Base-by-base conservation (phyloP, 768 basidiomycete genomes). In the Boletus rex-veris region DNA sequence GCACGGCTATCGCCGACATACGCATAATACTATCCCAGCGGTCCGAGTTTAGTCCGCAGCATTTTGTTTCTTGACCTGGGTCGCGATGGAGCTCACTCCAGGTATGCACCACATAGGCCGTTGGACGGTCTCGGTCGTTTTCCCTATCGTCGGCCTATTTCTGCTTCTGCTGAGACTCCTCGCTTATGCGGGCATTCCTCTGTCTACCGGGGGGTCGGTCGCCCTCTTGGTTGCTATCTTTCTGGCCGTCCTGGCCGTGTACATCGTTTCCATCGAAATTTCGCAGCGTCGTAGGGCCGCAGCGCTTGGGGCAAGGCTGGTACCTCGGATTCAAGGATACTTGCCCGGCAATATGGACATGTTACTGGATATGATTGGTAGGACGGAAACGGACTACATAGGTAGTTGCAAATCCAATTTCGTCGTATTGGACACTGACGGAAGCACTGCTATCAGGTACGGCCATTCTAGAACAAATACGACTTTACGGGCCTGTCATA, bases 311-410 rank as follows among this genome's bases (percentile, higher is more conserved):
- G 72, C 72, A n/a, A 58, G 67, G 33, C 15, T 57, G 31, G 46
- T 70, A n/a, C 74, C 75, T 21, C 57, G 54, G 3, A 59, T 70
- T 37, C 55, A 48, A n/a, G 74, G 76, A 12, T 54, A 56, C 39
- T 54, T 61, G 52, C 65, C 68, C 5, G 76, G 72, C n/a, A 71
- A 70, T 58, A 21, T 68, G 21, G 77, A 78, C 50, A 36, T 68
- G 12, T 37, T 77, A 12, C 16, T 58, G 4, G 18, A 52, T 14
- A 56, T 71, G 21, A 19, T 69, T 3, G 7, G 54, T 0, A 58
- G 54, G 36, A 50, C 50, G 30, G 59, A 64, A 36, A 63, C 58
- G 5, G 74, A 74, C 7, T 77, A 76, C 55, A 62, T 73, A 21
- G 74, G 77, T 74, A 53, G 38, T 55, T 43, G 2, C 15, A 14